Conservation (phyloP, 1,139 yeast genomes). For the Debaryomyces subglobosus region DNA sequence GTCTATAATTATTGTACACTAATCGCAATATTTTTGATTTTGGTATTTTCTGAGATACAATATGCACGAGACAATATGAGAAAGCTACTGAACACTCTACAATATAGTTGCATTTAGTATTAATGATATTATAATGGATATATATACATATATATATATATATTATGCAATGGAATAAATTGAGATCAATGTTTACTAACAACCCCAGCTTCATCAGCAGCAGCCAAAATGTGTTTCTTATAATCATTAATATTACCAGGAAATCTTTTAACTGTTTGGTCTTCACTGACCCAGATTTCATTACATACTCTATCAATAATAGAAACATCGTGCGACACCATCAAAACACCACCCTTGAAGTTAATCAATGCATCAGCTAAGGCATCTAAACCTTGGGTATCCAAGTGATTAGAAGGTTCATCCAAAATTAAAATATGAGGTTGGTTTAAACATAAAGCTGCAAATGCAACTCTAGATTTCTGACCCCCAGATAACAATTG, state of each 20-base stretch:
- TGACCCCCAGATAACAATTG: conserved; percentile 94
- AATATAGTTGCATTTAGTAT: not conserved
- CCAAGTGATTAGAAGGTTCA: conserved; percentile 99
- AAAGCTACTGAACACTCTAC: not conserved
- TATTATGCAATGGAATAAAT: not conserved
- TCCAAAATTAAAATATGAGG: conserved; percentile 95
- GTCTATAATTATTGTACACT: not conserved
- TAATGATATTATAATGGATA: not conserved
- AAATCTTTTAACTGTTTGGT: conserved; percentile 76
- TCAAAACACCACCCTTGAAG: conserved; percentile 92
- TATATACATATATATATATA: not conserved
- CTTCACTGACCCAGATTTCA: conserved; percentile 94
- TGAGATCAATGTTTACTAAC: conserved; percentile 68
- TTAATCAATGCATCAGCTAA: conserved; percentile 82
- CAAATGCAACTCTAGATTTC: conserved; percentile 97
- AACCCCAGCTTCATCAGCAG: conserved; percentile 86
- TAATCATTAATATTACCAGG: conserved; percentile 86
- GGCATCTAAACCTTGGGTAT: conserved; percentile 97
- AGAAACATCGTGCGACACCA: conserved; percentile 97
- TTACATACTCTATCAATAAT: conserved; percentile 87
- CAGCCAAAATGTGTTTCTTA: conserved; percentile 79
- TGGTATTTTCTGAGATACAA: not conserved
- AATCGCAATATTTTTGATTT: not conserved
- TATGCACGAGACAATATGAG: not conserved
- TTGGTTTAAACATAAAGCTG: conserved; percentile 83